phyloP scores from a whole-genome alignment of 1,139 yeast species.

The Candida pseudoviswanathii region DNA sequence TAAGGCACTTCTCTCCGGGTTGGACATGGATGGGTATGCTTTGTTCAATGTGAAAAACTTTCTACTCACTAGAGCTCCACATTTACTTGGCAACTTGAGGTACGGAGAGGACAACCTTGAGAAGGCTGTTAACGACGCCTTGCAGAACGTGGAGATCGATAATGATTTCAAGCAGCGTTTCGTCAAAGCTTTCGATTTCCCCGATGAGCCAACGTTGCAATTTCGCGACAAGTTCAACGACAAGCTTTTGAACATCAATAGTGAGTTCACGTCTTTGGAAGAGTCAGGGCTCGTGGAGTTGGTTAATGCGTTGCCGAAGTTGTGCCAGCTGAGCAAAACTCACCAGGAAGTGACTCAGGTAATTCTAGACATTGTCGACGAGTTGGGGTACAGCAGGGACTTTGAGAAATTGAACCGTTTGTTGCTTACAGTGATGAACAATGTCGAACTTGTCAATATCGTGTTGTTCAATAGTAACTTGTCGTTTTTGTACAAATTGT shows the following conservation, averaged over 20 bases:
- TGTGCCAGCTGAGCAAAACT: slow-evolving; percentile 43
- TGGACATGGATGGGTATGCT: slow-evolving; percentile 16
- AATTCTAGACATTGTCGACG: slow-evolving; percentile 35
- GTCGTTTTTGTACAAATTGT: slow-evolving; percentile 25
- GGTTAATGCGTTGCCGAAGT: slow-evolving; percentile 21
- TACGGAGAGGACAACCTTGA: slow-evolving; percentile 24
- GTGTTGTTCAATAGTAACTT: slow-evolving; percentile 36
- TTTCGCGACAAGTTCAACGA: slow-evolving; percentile 27
- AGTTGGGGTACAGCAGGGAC: slow-evolving; percentile 41
- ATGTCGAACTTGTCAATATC: slow-evolving; percentile 43
- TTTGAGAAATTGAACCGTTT: slow-evolving; percentile 52
- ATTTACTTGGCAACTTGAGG: slow-evolving; percentile 18
- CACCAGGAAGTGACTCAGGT: slow-evolving; percentile 38
- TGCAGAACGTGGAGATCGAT: slow-evolving; percentile 19
- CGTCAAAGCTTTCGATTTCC: slow-evolving; percentile 34
- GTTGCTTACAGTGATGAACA: slow-evolving; percentile 46
- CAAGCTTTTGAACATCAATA: slow-evolving; percentile 46
- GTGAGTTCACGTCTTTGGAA: slow-evolving; percentile 57
- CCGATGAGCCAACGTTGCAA: slow-evolving; percentile 15
- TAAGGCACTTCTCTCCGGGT: slow-evolving; percentile 21
- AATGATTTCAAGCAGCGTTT: slow-evolving; percentile 59
- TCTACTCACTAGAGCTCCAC: slow-evolving; percentile 33
- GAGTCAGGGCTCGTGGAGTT: slow-evolving; percentile 53
- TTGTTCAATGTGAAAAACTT: slow-evolving; percentile 39
- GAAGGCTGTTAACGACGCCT: slow-evolving; percentile 19